Conservation (phyloP, 2,329 filamentous ascomycete species). For the Arthroderma sp. region DNA sequence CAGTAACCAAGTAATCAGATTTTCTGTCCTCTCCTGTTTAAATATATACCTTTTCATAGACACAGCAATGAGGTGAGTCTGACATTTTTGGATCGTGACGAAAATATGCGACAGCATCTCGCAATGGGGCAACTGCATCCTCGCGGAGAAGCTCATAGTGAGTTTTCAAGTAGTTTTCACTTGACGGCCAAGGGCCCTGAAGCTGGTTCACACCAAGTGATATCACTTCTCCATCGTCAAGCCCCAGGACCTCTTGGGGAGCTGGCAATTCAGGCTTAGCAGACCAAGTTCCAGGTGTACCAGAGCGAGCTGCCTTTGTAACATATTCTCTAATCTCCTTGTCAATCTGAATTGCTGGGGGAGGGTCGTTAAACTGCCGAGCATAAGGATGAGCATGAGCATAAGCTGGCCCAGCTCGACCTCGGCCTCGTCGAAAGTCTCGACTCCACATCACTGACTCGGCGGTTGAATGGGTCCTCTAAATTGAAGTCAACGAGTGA, state of each 20-base stretch:
- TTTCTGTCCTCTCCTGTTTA: background rate
- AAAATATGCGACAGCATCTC: constrained; percentile 52
- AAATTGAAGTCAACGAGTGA: background rate
- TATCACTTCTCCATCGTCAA: constrained; percentile 18
- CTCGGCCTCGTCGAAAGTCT: background rate
- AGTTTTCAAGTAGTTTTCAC: constrained; percentile 54
- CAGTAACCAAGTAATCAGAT: background rate
- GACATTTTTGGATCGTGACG: constrained; percentile 41
- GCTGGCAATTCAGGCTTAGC: constrained; percentile 32
- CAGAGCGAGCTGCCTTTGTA: constrained; percentile 12
- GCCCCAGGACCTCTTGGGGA: constrained; percentile 28
- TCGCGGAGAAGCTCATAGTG: constrained; percentile 68
- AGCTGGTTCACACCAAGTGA: constrained; percentile 44
- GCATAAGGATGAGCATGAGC: too few species aligned
- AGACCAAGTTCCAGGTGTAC: constrained; percentile 22
- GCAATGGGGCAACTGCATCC: constrained; percentile 57
- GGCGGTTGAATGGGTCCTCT: background rate
- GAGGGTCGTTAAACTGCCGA: background rate
- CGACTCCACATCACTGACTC: constrained; percentile 1
- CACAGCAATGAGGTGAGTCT: constrained; percentile 47
- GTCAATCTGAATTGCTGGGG: constrained; percentile 15
- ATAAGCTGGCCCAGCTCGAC: background rate
- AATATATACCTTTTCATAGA: constrained; percentile 55
- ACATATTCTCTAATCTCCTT: constrained; percentile 24
- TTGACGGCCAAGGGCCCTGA: constrained; percentile 46